Evolutionary conservation across 2,329 filamentous ascomycete genomes (phyloP).

Genomic region (Botryotinia calthae): DNA sequence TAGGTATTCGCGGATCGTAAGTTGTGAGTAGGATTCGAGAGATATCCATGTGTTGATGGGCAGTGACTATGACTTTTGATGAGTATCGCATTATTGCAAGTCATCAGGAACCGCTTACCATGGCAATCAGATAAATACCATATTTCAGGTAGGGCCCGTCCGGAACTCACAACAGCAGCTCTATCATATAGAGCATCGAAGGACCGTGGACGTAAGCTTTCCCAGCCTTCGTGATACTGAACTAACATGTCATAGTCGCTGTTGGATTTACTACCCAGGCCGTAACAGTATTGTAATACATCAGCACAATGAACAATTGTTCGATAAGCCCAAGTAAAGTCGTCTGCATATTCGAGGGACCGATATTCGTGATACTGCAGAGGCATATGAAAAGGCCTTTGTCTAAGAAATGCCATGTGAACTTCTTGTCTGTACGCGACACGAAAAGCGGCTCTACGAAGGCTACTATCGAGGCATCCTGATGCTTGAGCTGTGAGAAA

Average conservation of each 20-base stretch:
- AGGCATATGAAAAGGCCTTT: slow-evolving; percentile 41
- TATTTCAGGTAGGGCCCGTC: slow-evolving; percentile 26
- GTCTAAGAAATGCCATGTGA: slow-evolving; percentile 46
- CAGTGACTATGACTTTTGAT: slow-evolving; percentile 36
- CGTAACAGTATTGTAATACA: slow-evolving; percentile 31
- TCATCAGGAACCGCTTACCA: slow-evolving; percentile 15
- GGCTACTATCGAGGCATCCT: slow-evolving; percentile 36
- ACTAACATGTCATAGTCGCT: slow-evolving; percentile 25
- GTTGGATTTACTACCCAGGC: slow-evolving; percentile 22
- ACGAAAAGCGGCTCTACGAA: slow-evolving; percentile 48
- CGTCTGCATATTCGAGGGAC: slow-evolving; percentile 28
- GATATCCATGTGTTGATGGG: slow-evolving; percentile 44
- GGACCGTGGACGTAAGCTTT: slow-evolving; percentile 24
- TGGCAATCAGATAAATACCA: slow-evolving; percentile 32
- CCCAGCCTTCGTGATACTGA: slow-evolving; percentile 27
- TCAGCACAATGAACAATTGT: slow-evolving; percentile 30
- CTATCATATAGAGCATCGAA: slow-evolving; percentile 29
- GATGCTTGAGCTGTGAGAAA: slow-evolving; percentile 36
- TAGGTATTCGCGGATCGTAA: slow-evolving; percentile 40
- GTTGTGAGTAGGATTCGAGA: slow-evolving; percentile 42
- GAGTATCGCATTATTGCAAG: background rate
- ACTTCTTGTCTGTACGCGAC: slow-evolving; percentile 50
- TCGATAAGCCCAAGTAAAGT: slow-evolving; percentile 30
- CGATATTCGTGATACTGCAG: slow-evolving; percentile 38
- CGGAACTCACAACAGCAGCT: slow-evolving; percentile 2